Evolutionary conservation across 495 filamentous ascomycete genomes (phyloP).

Genomic region (Staphylotrichum tortipilum): DNA sequence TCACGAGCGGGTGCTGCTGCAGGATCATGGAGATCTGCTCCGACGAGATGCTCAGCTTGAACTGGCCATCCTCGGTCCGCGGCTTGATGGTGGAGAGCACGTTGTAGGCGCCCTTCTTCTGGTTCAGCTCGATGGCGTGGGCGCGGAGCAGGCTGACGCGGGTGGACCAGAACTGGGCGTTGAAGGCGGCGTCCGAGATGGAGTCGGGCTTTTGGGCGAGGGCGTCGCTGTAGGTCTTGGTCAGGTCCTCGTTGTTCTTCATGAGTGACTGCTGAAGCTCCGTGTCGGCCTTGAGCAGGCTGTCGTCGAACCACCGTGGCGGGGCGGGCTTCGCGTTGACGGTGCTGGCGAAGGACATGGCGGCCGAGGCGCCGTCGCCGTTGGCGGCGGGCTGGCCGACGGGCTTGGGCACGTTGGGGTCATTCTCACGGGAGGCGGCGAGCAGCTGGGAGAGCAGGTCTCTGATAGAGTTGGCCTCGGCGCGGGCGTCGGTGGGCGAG

Average conservation of each 20-base stretch:
- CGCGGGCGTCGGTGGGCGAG: slow-evolving; percentile 60
- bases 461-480: slow-evolving; percentile 76
- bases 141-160: slow-evolving; percentile 75
- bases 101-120: slow-evolving; percentile 82
- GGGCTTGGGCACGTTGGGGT: slow-evolving; percentile 35
- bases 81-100: slow-evolving; percentile 86
- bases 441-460: slow-evolving; percentile 71
- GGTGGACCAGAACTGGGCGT: slow-evolving; percentile 86
- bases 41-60: slow-evolving; percentile 74
- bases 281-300: slow-evolving; percentile 59
- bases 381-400: slow-evolving; percentile 23
- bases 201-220: slow-evolving; percentile 69
- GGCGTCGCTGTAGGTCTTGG: slow-evolving; percentile 74
- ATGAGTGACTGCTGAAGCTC: slow-evolving; percentile 80
- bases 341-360: slow-evolving; percentile 42
- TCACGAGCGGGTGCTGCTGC: slow-evolving; percentile 83
- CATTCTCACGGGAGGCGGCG: slow-evolving; percentile 53
- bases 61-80: slow-evolving; percentile 62
- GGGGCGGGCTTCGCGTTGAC: slow-evolving; percentile 40
- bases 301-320: slow-evolving; percentile 65
- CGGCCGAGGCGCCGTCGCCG: slow-evolving; percentile 30
- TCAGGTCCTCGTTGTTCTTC: slow-evolving; percentile 60
- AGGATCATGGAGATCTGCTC: slow-evolving; percentile 93
- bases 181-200: slow-evolving; percentile 66
- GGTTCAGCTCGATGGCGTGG: slow-evolving; percentile 79